Percentiles rank a stretch among this genome's conserved stretches.
These are phyloP conservation scores for Hamiltosporidium tvaerminnensis DNA, from an alignment of 371 early-diverging fungal genomes.

Conservation along the genomic window DNA sequence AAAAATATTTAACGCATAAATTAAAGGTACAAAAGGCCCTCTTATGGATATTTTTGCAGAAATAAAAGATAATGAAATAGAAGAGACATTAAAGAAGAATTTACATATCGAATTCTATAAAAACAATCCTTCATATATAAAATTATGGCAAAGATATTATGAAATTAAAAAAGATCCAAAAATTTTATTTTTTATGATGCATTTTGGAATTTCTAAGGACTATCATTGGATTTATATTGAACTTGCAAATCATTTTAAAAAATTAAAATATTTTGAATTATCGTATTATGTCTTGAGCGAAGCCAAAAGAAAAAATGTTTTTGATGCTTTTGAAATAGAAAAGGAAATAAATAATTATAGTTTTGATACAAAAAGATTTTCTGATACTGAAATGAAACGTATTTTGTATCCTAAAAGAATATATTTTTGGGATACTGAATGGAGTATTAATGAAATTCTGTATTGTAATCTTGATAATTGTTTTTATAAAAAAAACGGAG, in stretches of 20 bases:
- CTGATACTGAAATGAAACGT: slow-evolving; percentile 5
- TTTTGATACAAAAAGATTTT: neutral
- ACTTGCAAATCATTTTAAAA: slow-evolving; percentile 18
- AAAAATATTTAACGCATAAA: too few species aligned
- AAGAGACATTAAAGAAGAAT: slow-evolving; percentile 19
- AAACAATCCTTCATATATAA: slow-evolving; percentile 48
- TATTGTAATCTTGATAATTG: too few species aligned
- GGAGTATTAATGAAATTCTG: neutral
- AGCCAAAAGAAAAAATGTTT: slow-evolving; percentile 26
- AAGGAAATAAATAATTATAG: slow-evolving; percentile 10
- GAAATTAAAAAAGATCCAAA: slow-evolving; percentile 11
- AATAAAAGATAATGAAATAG: slow-evolving; percentile 25
- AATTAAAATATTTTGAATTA: slow-evolving; percentile 7
- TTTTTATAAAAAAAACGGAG: too few species aligned
- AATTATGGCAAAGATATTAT: slow-evolving; percentile 30
- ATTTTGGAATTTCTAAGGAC: slow-evolving; percentile 23
- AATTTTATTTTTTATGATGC: slow-evolving; percentile 46
- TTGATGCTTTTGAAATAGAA: slow-evolving; percentile 5
- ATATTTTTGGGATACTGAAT: slow-evolving; percentile 18
- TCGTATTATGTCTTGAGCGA: slow-evolving; percentile 11
- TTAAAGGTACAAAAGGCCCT: too few species aligned
- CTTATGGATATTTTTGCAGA: neutral
- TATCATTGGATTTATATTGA: slow-evolving; percentile 47
- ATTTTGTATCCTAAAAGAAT: slow-evolving; percentile 21
- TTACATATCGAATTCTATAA: slow-evolving; percentile 42